Evolutionary conservation across 1,139 yeast species (phyloP), one percentile per base, ranked within the genome.

Genomic region (Yamadazyma spencermartinsiae): DNA sequence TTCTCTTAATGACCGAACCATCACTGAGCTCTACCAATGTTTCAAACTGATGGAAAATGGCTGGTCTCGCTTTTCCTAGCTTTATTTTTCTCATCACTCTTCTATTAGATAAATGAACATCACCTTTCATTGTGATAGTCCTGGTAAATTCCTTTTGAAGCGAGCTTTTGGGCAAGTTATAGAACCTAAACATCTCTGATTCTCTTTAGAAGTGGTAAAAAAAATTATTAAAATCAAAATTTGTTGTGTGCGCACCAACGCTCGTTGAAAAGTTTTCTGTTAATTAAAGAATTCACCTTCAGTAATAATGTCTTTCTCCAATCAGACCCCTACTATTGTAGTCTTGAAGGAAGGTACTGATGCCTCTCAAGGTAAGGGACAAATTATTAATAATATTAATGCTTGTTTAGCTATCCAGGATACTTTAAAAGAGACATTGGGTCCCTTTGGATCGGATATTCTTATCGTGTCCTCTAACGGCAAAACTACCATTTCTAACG

Each of bases 271-370:
- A 40, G 16, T 31, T 36, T 36, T 16, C 14, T 17, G 15, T 7
- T 20, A 10, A 20, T 33, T 14, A 16, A 37, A 10, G 10, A 13
- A 31, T 15, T n/a, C 28, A 14, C 4, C 4, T 12, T 4, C 14
- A 33, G 16, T 26, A 26, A 40, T 23, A 34, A 89, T 89, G 96
- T 85, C 86, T 57, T 87, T 87, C 60, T 86, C 92, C 50, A 85
- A 86, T 37, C 96, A 88, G 62, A 85, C 97, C 30, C 98, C 98
- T 38, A 92, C 98, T 24, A 87, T 92, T 56, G 98, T 92, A 52
- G 98, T 92, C 39, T 80, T 92, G 47, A 90, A 90, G 59, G 99
- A 92, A 64, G 99, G 99, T 37, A 92, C 99, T 5, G 98, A 92
- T 60, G 72, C 95, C 25, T 86, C 96, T 11, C 99, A 92, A 63